phyloP scores from a whole-genome alignment of 148 eudicot genomes.

The Simmondsia chinensis region DNA sequence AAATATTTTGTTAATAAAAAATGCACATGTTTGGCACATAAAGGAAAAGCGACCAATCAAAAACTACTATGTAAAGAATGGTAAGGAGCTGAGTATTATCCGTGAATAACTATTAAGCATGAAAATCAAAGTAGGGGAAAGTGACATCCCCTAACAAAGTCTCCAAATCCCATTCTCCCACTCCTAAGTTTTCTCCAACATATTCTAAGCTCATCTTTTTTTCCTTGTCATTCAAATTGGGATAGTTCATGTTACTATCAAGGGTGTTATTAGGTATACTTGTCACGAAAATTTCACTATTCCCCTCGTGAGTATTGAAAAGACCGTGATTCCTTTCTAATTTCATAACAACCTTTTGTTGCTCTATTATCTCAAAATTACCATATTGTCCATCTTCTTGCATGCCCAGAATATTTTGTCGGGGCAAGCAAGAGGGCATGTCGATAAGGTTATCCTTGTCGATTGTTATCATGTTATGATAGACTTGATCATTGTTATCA shows the following conservation, averaged over 20 bases:
- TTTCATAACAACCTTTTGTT: too few relatives aligned
- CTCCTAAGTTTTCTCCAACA: slow-evolving; percentile 44
- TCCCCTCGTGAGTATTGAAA: too few relatives aligned
- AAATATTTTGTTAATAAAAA: too few relatives aligned
- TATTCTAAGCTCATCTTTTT: too few relatives aligned
- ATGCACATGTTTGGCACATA: too few relatives aligned
- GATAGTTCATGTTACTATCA: slow-evolving; percentile 4
- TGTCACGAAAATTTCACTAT: too few relatives aligned
- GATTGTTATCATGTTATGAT: too few relatives aligned
- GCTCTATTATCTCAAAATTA: too few relatives aligned
- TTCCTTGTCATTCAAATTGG: slow-evolving; percentile 12
- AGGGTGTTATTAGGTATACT: neutral
- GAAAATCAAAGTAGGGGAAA: slow-evolving; percentile 60
- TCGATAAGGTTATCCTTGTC: neutral
- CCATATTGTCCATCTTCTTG: too few relatives aligned
- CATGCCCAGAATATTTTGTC: too few relatives aligned
- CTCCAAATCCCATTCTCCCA: slow-evolving; percentile 84
- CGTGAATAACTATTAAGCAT: slow-evolving; percentile 28
- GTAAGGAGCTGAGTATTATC: too few relatives aligned
- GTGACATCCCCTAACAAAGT: slow-evolving; percentile 66
- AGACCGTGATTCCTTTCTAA: too few relatives aligned
- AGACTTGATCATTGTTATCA: slow-evolving; percentile 5
- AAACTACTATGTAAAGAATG: neutral
- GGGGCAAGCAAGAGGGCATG: slow-evolving; percentile 1
- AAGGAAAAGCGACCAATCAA: slow-evolving; percentile 1